Evolutionary conservation across 768 basidiomycete genomes (phyloP).

Genomic region (Pulveroboletus sp.): DNA sequence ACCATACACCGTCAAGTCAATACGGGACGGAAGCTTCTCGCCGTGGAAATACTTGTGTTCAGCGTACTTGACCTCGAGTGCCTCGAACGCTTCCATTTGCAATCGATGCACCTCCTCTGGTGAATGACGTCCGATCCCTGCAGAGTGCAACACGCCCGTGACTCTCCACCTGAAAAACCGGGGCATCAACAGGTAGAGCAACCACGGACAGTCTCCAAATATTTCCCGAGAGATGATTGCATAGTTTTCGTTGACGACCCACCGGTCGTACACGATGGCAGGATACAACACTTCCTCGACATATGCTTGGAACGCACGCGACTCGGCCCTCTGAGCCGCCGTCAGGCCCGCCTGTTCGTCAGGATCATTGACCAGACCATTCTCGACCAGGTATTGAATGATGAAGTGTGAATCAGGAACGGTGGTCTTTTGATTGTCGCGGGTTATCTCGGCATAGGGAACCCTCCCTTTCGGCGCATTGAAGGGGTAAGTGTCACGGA

Average conservation of each 20-base stretch:
- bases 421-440: conserved; percentile 16
- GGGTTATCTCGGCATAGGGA: conserved; percentile 30
- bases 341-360: conserved; percentile 27
- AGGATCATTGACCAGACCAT: conserved; percentile 24
- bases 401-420: conserved; percentile 35
- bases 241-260: conserved; percentile 29
- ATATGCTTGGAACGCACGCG: conserved; percentile 33
- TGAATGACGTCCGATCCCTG: conserved; percentile 32
- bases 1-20: conserved; percentile 29
- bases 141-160: conserved; percentile 13
- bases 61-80: conserved; percentile 27
- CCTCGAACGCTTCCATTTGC: conserved; percentile 30
- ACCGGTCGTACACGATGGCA: conserved; percentile 30
- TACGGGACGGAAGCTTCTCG: conserved; percentile 23
- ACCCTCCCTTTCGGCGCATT: conserved; percentile 34
- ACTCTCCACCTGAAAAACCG: conserved; percentile 23
- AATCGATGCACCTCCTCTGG: conserved; percentile 29
- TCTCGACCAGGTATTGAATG: conserved; percentile 28
- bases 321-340: conserved; percentile 27
- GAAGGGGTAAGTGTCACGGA: conserved; percentile 21
- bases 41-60: conserved; percentile 26
- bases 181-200: conserved; percentile 19
- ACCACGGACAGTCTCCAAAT: conserved; percentile 15
- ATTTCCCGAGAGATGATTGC: conserved; percentile 9
- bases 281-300: conserved; percentile 30